Base-by-base conservation (phyloP, 495 filamentous ascomycete genomes). In the Oidiodendron maius region DNA sequence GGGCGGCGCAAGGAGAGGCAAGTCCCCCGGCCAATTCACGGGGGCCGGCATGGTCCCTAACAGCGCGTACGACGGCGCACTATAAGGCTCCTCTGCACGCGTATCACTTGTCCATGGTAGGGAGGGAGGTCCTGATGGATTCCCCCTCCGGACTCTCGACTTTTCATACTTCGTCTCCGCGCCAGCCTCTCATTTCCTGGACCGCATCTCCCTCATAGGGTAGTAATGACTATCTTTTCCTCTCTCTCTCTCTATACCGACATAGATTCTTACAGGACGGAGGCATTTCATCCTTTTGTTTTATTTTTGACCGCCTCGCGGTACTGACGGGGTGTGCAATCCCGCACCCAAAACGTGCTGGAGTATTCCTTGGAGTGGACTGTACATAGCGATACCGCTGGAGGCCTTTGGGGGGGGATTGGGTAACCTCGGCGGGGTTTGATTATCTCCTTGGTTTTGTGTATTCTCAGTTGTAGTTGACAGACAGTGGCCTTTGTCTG, bases 31-130 rank as follows among this genome's bases (percentile, higher is more conserved):
- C 17, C 38, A 40, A 40, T 40, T 20, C 53, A 25, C 50, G 44
- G 40, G 48, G 38, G 15, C 45, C 40, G 62, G 61, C 1, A 61
- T 57, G 51, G 32, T 55, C 34, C 58, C 58, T 1, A 35, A 28
- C n/a, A 52, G 54, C 42, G 50, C 58, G 3, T 61, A 61, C 23
- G 45, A 52, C 10, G 17, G 30, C 15, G 42, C 25, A 22, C 37
- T 53, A 9, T 50, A 49, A 48, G 18, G 23, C 8, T 3, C 20
- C 16, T 3, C 15, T 15, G 15, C 17, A 11, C 12, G 9, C 18
- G 20, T 16, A n/a, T n/a, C n/a, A n/a, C n/a, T n/a, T n/a, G n/a
- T n/a, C n/a, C n/a, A n/a, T n/a, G n/a, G n/a, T n/a, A n/a, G n/a
- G n/a, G n/a, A n/a, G n/a, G n/a, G n/a, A n/a, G n/a, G n/a, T n/a